Evolutionary conservation across 371 early-diverging fungal genomes (phyloP).

Genomic region (Rhizomucor miehei): DNA sequence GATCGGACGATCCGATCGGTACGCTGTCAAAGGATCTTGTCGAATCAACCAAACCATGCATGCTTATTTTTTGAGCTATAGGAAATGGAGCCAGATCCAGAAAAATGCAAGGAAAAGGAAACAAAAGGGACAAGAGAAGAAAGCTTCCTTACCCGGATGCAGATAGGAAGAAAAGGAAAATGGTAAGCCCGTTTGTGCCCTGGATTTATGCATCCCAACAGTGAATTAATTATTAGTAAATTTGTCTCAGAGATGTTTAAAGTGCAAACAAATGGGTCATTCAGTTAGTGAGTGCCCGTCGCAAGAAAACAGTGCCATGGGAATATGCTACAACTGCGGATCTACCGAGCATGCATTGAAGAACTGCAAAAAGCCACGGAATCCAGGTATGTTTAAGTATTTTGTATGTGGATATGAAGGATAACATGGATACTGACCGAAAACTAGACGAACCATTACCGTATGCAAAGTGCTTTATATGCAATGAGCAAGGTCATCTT

Average conservation of each 20-base stretch:
- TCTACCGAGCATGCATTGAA: conserved; percentile 78
- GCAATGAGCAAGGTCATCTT: conserved; percentile 83
- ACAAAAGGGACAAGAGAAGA: conserved; percentile 1
- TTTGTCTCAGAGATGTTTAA: conserved; percentile 69
- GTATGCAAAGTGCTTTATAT: conserved; percentile 85
- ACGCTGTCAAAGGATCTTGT: no score
- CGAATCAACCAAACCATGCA: conserved; percentile 1
- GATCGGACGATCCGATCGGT: no score
- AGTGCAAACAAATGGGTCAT: conserved; percentile 83
- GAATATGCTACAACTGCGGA: conserved; percentile 88
- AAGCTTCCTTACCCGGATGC: background rate
- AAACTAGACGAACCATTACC: conserved; percentile 42
- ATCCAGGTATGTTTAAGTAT: conserved; percentile 42
- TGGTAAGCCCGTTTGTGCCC: conserved; percentile 2
- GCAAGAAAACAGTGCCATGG: conserved; percentile 43
- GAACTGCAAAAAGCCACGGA: conserved; percentile 65
- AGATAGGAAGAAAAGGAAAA: conserved; percentile 30
- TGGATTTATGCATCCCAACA: background rate
- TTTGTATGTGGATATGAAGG: background rate
- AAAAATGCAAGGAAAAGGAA: conserved; percentile 1
- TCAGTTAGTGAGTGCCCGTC: conserved; percentile 78
- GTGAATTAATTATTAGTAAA: background rate
- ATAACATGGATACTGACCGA: background rate
- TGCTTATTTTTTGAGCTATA: background rate
- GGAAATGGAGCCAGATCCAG: no score